These are phyloP conservation scores for Scolecobasidium constrictum DNA, from an alignment of 2,329 filamentous ascomycete genomes.

Conservation along the genomic window DNA sequence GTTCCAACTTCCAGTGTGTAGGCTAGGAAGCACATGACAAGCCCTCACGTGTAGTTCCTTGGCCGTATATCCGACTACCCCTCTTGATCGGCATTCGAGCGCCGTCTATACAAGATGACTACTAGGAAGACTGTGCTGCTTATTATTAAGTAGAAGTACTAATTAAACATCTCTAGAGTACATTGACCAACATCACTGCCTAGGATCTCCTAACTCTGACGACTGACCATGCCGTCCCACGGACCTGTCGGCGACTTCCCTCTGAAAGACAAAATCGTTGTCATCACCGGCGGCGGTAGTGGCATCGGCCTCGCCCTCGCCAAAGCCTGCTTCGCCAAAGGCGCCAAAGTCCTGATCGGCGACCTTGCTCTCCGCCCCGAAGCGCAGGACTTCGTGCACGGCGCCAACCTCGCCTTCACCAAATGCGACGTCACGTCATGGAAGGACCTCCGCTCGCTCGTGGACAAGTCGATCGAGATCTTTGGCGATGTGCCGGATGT, in stretches of 20 bases:
- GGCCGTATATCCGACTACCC: too few relatives aligned
- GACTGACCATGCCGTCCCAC: too few relatives aligned
- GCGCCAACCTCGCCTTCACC: neutral
- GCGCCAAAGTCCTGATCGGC: constrained; percentile 1
- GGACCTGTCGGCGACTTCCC: constrained; percentile 11
- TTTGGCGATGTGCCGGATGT: neutral
- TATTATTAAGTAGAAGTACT: too few relatives aligned
- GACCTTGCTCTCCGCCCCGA: neutral
- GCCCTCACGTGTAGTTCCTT: too few relatives aligned
- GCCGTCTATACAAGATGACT: too few relatives aligned
- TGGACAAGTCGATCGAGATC: neutral
- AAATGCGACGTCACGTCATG: constrained; percentile 4
- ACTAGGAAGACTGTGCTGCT: too few relatives aligned
- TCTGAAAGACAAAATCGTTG: constrained; percentile 9
- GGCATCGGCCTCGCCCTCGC: constrained; percentile 4
- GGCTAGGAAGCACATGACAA: too few relatives aligned
- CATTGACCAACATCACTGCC: too few relatives aligned
- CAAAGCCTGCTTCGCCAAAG: neutral
- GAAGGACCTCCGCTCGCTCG: neutral
- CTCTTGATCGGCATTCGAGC: too few relatives aligned
- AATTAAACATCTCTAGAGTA: too few relatives aligned
- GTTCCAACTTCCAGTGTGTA: too few relatives aligned
- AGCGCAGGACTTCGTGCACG: neutral
- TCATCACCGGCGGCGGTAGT: constrained; percentile 9
- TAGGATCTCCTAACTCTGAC: too few relatives aligned